phyloP scores from a whole-genome alignment of 352 stramenopile genomes.

The Phytophthora megakarya region DNA sequence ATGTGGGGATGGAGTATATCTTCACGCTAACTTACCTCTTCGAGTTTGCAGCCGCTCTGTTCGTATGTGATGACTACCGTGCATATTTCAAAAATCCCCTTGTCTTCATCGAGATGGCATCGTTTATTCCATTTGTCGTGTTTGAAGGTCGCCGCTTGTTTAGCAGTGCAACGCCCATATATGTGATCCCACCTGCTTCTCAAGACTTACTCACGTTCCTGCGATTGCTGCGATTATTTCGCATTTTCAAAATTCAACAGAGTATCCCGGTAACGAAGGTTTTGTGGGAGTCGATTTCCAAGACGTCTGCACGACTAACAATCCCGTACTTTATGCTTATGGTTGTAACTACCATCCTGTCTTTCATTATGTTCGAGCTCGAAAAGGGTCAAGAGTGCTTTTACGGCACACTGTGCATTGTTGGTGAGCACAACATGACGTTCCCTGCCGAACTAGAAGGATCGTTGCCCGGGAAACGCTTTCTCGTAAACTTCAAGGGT shows the following conservation, averaged over 20 bases:
- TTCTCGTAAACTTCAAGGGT: conserved; percentile 73
- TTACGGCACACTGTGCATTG: conserved; percentile 66
- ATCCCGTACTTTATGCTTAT: conserved; percentile 86
- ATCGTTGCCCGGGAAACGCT: conserved; percentile 65
- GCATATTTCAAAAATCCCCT: conserved; percentile 72
- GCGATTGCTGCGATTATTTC: conserved; percentile 59
- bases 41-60: conserved; percentile 50
- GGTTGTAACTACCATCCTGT: conserved; percentile 72
- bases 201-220: conserved; percentile 68
- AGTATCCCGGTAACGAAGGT: conserved; percentile 81
- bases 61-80: conserved; percentile 43
- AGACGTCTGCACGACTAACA: conserved; percentile 71
- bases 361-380: conserved; percentile 81
- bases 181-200: conserved; percentile 69
- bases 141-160: conserved; percentile 53
- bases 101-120: conserved; percentile 64
- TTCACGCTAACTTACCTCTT: conserved; percentile 73
- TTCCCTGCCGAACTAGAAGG: conserved; percentile 54
- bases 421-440: conserved; percentile 64
- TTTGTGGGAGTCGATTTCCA: conserved; percentile 80
- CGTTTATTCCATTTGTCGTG: conserved; percentile 75
- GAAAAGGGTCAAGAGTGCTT: conserved; percentile 83
- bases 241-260: conserved; percentile 83
- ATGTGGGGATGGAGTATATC: conserved; percentile 64
- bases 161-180: conserved; percentile 44